Conservation (phyloP, 2,329 filamentous ascomycete genomes). For the Dothistroma septosporum region DNA sequence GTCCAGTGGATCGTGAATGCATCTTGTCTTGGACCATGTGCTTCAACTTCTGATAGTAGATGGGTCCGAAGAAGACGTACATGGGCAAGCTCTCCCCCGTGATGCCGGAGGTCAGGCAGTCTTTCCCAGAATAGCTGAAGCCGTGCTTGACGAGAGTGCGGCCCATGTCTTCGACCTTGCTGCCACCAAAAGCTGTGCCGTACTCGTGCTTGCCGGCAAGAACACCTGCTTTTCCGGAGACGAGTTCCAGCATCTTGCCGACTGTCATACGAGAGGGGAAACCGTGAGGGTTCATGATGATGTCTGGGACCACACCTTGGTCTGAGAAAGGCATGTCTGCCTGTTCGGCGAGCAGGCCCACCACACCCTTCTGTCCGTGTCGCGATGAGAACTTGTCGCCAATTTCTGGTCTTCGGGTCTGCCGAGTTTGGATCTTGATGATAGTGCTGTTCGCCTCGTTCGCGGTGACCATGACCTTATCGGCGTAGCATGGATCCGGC, state of each 20-base stretch:
- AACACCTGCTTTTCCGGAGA: constrained; percentile 90
- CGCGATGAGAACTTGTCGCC: constrained; percentile 98
- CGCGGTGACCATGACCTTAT: constrained; percentile 91
- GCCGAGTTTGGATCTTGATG: constrained; percentile 92
- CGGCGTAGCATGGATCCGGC: constrained; percentile 69
- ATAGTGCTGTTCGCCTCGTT: constrained; percentile 82
- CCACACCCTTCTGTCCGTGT: constrained; percentile 96
- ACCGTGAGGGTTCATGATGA: constrained; percentile 99
- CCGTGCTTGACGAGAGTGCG: constrained; percentile 78
- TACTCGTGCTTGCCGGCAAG: constrained; percentile 82
- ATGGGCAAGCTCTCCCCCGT: constrained; percentile 91
- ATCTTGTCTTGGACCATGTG: constrained; percentile 99
- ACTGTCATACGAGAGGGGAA: constrained; percentile 99
- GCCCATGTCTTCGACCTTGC: constrained; percentile 83
- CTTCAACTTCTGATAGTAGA: constrained; percentile 99
- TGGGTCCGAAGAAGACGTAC: constrained; percentile 97
- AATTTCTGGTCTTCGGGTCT: constrained; percentile 88
- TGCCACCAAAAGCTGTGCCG: constrained; percentile 81
- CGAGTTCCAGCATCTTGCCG: constrained; percentile 91
- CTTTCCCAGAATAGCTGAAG: constrained; percentile 95
- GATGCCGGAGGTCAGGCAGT: constrained; percentile 91
- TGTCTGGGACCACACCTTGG: constrained; percentile 85
- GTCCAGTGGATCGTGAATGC: constrained; percentile 90
- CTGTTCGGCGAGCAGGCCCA: constrained; percentile 93
- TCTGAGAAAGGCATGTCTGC: constrained; percentile 97